Conservation (phyloP, 31 red algal species). For the Endocladia muricata region DNA sequence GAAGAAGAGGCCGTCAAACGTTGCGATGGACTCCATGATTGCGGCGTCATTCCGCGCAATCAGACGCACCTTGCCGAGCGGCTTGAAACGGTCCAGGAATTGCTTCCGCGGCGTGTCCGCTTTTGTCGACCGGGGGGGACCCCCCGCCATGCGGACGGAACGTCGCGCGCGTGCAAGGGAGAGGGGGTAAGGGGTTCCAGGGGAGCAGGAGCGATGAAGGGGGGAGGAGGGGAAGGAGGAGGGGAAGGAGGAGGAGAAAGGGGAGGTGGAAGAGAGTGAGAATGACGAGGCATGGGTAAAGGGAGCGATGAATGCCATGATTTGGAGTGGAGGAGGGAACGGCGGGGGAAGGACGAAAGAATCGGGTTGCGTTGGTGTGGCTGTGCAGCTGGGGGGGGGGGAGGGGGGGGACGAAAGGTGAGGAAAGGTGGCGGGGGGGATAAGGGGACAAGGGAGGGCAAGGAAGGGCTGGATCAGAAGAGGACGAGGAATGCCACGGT, state of each 20-base stretch:
- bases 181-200: too few relatives aligned
- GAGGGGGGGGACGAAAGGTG: background rate
- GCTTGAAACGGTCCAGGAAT: slow-evolving; percentile 60
- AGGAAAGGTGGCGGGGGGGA: background rate
- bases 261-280: background rate
- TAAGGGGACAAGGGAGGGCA: background rate
- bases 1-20: slow-evolving; percentile 88
- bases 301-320: background rate
- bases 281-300: background rate
- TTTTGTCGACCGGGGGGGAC: slow-evolving; percentile 15
- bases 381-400: background rate
- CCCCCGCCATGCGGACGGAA: slow-evolving; percentile 12
- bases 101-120: slow-evolving; percentile 69
- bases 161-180: too few relatives aligned
- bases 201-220: too few relatives aligned
- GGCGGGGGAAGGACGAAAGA: background rate
- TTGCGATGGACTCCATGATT: slow-evolving; percentile 84
- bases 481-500: too few relatives aligned
- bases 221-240: background rate
- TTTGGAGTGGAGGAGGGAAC: background rate
- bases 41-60: slow-evolving; percentile 72
- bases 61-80: slow-evolving; percentile 51
- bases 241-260: background rate
- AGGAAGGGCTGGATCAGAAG: background rate
- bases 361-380: background rate